Conservation (phyloP, 306 rosid genomes). For the Myrica gale region DNA sequence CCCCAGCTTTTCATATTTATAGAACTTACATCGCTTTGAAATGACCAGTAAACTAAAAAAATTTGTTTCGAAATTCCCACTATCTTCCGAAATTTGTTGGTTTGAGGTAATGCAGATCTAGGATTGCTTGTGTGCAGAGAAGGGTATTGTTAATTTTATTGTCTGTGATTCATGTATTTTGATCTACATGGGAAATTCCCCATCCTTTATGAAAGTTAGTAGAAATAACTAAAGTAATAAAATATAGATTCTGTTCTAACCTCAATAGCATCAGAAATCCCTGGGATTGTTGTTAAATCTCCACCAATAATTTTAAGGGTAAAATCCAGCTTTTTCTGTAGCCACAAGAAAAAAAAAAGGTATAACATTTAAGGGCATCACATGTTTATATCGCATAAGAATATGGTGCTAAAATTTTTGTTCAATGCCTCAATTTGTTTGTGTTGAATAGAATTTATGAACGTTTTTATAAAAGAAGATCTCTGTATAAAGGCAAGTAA, state of each 20-base stretch:
- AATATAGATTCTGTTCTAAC: conserved; percentile 37
- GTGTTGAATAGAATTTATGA: background rate
- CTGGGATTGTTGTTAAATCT: conserved; percentile 77
- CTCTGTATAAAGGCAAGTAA: conserved; percentile 3
- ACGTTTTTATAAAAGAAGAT: conserved; percentile 8
- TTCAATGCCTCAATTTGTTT: background rate
- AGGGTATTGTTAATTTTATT: too few relatives aligned
- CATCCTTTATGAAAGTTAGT: conserved; percentile 8
- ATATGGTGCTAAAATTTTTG: background rate
- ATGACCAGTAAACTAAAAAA: too few relatives aligned
- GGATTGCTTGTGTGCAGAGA: too few relatives aligned
- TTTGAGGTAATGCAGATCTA: too few relatives aligned
- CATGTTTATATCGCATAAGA: background rate
- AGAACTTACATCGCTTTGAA: too few relatives aligned
- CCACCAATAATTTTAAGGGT: conserved; percentile 82
- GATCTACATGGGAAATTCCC: conserved; percentile 3
- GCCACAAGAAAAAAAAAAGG: conserved; percentile 17
- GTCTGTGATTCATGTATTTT: background rate
- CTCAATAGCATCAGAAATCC: conserved; percentile 83
- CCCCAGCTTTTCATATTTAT: too few relatives aligned
- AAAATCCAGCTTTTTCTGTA: conserved; percentile 88
- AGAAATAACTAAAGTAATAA: conserved; percentile 20
- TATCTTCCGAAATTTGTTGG: too few relatives aligned
- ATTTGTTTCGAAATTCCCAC: too few relatives aligned
- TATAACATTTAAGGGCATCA: background rate